These are phyloP conservation scores for Aphanoascus verrucosus DNA, from an alignment of 2,329 filamentous ascomycete species.

Conservation along the genomic window DNA sequence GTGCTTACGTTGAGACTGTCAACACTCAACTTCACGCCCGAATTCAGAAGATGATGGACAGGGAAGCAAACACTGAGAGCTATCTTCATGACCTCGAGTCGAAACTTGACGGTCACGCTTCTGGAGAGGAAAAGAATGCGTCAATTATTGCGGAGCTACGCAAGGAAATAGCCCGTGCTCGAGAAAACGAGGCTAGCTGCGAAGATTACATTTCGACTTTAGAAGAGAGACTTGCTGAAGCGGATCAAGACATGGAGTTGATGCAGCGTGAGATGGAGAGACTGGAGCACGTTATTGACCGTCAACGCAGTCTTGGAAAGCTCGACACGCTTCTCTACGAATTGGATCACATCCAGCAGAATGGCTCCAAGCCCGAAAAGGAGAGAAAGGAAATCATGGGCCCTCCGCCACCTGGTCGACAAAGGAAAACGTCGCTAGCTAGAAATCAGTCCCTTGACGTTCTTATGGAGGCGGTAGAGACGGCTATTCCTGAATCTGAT, in stretches of 20 bases:
- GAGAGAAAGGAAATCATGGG: conserved; percentile 21
- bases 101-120: conserved; percentile 80
- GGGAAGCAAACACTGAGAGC: conserved; percentile 80
- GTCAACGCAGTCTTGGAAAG: conserved; percentile 88
- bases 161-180: conserved; percentile 76
- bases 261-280: conserved; percentile 96
- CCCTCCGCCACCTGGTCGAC: conserved; percentile 15
- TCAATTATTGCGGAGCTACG: conserved; percentile 75
- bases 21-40: conserved; percentile 80
- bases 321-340: conserved; percentile 87
- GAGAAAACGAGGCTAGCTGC: conserved; percentile 79
- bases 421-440: conserved; percentile 22
- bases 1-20: conserved; percentile 84
- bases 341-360: conserved; percentile 62
- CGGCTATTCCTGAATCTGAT: conserved; percentile 37
- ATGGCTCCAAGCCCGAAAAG: conserved; percentile 36
- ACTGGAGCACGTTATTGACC: conserved; percentile 87
- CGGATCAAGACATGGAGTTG: conserved; percentile 87
- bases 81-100: conserved; percentile 87
- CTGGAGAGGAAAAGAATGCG: conserved; percentile 84
- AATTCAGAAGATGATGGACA: conserved; percentile 84
- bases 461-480: conserved; percentile 36
- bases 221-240: conserved; percentile 87
- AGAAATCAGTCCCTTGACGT: conserved; percentile 33
- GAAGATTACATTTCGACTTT: conserved; percentile 97